Percentiles rank a stretch among this genome's conserved stretches.
Conservation (phyloP, 176 grass and related monocot genomes). For the Avena atlantica region DNA sequence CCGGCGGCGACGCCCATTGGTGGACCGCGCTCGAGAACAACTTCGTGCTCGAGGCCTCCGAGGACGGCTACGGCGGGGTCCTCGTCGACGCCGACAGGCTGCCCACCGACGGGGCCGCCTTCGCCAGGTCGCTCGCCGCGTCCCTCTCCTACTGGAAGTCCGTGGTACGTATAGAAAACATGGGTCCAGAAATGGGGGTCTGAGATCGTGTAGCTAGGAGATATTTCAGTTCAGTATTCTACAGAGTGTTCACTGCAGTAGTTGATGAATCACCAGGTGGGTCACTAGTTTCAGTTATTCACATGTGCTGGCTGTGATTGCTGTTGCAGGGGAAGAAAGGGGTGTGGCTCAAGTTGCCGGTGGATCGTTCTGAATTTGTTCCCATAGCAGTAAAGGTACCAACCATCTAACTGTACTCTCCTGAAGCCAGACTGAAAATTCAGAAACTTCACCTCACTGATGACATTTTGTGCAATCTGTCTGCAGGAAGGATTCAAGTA, state of each 20-base stretch:
- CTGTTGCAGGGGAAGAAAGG: conserved; percentile 89
- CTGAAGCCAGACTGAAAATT: too few species aligned
- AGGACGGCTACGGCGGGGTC: conserved; percentile 94
- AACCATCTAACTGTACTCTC: too few species aligned
- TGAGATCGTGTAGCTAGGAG: not conserved
- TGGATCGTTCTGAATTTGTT: conserved; percentile 74
- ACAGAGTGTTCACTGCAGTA: not conserved
- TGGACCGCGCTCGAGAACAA: conserved; percentile 59
- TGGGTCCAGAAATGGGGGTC: not conserved
- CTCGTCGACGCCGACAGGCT: conserved; percentile 72
- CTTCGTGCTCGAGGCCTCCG: conserved; percentile 64
- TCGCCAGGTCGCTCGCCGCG: conserved; percentile 56
- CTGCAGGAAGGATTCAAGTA: conserved; percentile 93
- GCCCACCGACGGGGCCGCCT: conserved; percentile 55
- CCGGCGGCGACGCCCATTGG: conserved; percentile 23
- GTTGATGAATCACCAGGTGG: not conserved
- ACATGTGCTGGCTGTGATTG: not conserved
- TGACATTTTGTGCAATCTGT: not conserved
- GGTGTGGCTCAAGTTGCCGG: conserved; percentile 79
- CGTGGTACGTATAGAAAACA: conserved; percentile 24
- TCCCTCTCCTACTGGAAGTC: conserved; percentile 85
- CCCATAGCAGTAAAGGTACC: conserved; percentile 84
- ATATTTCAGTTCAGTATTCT: not conserved
- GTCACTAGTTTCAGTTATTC: not conserved
- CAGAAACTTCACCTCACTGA: not conserved